phyloP scores from a whole-genome alignment of 306 rosid genomes.

The Lathyrus tuberosus region DNA sequence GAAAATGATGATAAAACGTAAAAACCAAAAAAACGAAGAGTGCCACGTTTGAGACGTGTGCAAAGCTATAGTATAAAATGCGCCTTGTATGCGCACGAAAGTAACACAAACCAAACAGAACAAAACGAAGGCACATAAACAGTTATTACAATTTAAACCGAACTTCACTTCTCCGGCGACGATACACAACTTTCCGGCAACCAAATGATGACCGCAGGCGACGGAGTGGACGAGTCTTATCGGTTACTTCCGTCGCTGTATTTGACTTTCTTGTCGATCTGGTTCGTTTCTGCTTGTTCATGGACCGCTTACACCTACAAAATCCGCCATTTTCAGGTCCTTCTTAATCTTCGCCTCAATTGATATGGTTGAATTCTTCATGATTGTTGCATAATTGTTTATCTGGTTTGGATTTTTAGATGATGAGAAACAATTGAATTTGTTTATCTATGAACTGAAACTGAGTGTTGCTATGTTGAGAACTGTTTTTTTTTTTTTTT shows the following conservation, averaged over 20 bases:
- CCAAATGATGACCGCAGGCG: slow-evolving; percentile 41
- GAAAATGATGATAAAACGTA: no score
- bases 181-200: slow-evolving; percentile 25
- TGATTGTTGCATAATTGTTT: slow-evolving; percentile 12
- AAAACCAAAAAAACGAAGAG: background rate
- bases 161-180: slow-evolving; percentile 20
- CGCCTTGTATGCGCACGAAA: slow-evolving; percentile 7
- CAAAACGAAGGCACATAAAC: background rate
- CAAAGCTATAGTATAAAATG: slow-evolving; percentile 39
- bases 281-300: slow-evolving; percentile 82
- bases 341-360: slow-evolving; percentile 11
- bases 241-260: slow-evolving; percentile 79
- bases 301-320: slow-evolving; percentile 88
- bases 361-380: background rate
- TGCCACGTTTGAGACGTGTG: slow-evolving; percentile 50
- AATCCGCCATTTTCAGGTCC: slow-evolving; percentile 85
- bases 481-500: slow-evolving; percentile 18
- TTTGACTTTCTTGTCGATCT: slow-evolving; percentile 68
- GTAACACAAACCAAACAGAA: background rate
- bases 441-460: slow-evolving; percentile 3
- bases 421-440: background rate
- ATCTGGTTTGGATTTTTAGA: background rate
- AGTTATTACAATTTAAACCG: slow-evolving; percentile 11
- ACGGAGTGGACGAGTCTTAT: slow-evolving; percentile 71
- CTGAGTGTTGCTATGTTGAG: background rate